Conservation (phyloP, 1,139 yeast species). For the Diutina pseudorugosa region DNA sequence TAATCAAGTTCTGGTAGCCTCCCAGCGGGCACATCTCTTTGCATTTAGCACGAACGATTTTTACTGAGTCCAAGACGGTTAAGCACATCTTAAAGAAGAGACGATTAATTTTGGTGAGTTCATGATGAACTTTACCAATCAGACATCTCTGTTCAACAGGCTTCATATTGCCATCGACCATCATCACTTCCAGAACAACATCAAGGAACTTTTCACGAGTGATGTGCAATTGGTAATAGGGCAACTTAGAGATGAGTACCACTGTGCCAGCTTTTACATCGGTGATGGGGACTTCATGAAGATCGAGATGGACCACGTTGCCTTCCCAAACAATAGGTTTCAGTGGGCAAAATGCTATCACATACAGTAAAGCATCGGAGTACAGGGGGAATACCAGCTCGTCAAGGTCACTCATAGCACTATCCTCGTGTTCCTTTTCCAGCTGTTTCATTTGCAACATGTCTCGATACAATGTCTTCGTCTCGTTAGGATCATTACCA, state of each 20-base stretch:
- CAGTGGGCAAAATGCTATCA: slow-evolving; percentile 65
- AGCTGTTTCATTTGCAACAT: slow-evolving; percentile 12
- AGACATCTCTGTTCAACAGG: slow-evolving; percentile 58
- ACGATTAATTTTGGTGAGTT: slow-evolving; percentile 54
- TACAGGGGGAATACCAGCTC: not conserved
- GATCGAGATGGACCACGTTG: slow-evolving; percentile 45
- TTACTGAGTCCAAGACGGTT: slow-evolving; percentile 54
- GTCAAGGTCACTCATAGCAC: not conserved
- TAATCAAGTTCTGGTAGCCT: slow-evolving; percentile 59
- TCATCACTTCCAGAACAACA: not conserved
- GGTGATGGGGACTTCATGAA: slow-evolving; percentile 31
- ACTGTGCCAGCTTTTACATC: slow-evolving; percentile 59
- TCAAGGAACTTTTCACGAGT: slow-evolving; percentile 35
- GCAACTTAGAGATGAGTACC: slow-evolving; percentile 45
- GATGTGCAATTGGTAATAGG: slow-evolving; percentile 24
- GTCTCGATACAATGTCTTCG: slow-evolving; percentile 18
- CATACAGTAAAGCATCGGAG: slow-evolving; percentile 40
- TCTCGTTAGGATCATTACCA: slow-evolving; percentile 24
- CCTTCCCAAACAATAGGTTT: slow-evolving; percentile 94
- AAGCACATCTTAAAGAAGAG: slow-evolving; percentile 61
- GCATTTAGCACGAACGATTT: slow-evolving; percentile 36
- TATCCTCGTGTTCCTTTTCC: slow-evolving; percentile 8
- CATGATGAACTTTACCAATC: slow-evolving; percentile 61
- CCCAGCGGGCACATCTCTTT: slow-evolving; percentile 30
- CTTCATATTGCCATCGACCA: slow-evolving; percentile 29